phyloP scores from a whole-genome alignment of 345 rosid species.

The Excoecaria agallocha region DNA sequence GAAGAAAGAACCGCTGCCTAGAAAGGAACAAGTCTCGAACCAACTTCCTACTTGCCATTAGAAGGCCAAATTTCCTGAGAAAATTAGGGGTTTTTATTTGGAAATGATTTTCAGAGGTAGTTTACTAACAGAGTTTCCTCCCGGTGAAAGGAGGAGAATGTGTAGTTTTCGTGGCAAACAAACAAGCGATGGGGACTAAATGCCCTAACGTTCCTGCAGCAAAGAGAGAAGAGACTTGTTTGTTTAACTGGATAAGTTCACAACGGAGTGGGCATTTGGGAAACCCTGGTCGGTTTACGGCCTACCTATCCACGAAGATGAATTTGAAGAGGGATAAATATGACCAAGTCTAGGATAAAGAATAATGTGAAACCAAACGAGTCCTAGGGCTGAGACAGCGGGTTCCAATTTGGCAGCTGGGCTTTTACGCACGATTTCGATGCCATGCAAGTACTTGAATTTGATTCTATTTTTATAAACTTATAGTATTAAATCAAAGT shows the following conservation, averaged over 20 bases:
- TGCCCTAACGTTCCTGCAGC: neutral
- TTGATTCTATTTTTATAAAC: too few species aligned
- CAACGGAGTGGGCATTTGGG: neutral
- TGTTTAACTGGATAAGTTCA: conserved; percentile 3
- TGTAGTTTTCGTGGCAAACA: neutral
- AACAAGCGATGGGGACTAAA: neutral
- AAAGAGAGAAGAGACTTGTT: neutral
- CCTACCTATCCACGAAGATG: neutral
- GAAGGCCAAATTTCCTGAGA: neutral
- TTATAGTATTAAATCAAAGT: too few species aligned
- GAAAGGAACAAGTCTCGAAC: conserved; percentile 60
- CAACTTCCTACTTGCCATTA: conserved; percentile 81
- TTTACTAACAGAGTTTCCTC: conserved; percentile 2
- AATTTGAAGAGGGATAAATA: too few species aligned
- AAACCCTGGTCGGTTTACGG: neutral
- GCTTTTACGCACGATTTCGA: too few species aligned
- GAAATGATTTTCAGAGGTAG: neutral
- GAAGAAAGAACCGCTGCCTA: conserved; percentile 46
- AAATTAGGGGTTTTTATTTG: neutral
- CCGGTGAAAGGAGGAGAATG: neutral
- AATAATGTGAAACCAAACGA: too few species aligned
- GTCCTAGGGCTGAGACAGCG: too few species aligned
- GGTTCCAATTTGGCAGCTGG: too few species aligned
- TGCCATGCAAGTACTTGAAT: too few species aligned
- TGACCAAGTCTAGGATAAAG: too few species aligned